Percentiles rank a stretch among this genome's conserved stretches.
Evolutionary conservation across 306 rosid genomes (phyloP).

Genomic region (Cicer judaicum): DNA sequence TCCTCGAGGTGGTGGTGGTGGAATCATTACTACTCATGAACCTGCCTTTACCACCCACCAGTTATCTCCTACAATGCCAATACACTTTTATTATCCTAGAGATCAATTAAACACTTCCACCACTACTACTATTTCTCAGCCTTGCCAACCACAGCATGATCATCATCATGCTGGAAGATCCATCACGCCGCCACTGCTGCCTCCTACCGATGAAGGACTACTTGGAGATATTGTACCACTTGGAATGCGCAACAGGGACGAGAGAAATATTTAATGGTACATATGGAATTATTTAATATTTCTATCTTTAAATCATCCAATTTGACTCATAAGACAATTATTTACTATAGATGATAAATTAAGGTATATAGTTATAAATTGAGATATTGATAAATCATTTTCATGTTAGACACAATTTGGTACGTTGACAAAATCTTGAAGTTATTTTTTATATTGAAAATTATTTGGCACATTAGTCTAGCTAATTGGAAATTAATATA

Average conservation of each 20-base stretch:
- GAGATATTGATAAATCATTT: no score
- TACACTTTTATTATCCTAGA: constrained; percentile 61
- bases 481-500: not conserved
- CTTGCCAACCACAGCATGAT: constrained; percentile 40
- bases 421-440: not conserved
- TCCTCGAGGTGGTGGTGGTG: constrained; percentile 67
- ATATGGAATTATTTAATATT: not conserved
- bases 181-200: constrained; percentile 8
- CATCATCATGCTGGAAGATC: not conserved
- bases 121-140: constrained; percentile 38
- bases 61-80: constrained; percentile 52
- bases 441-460: not conserved
- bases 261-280: constrained; percentile 41
- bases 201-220: constrained; percentile 68
- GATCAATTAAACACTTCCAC: constrained; percentile 21
- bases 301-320: not conserved
- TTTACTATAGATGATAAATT: not conserved
- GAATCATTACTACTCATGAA: constrained; percentile 49
- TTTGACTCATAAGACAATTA: not conserved
- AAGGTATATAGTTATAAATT: not conserved
- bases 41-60: constrained; percentile 52
- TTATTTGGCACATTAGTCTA: not conserved
- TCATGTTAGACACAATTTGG: no score
- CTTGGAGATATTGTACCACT: constrained; percentile 91
- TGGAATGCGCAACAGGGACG: constrained; percentile 69